Base-by-base conservation (phyloP, 1,284 basidiomycete species). In the Fistulinella staudtii region DNA sequence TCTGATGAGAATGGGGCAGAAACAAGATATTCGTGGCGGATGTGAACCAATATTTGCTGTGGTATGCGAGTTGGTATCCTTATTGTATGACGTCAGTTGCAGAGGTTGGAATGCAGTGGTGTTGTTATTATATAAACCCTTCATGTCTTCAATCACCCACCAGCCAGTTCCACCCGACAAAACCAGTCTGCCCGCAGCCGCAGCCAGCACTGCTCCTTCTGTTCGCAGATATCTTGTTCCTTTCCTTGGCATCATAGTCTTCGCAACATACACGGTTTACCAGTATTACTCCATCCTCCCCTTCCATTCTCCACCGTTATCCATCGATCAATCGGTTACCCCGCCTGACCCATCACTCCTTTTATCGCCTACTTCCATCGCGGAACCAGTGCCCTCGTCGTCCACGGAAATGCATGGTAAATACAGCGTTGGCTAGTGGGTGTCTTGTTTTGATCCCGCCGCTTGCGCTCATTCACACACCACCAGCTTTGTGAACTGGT, bases 351-450 rank as follows among this genome's bases (percentile, higher is more conserved):
- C 39, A 36, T 46, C 49, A 18, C 39, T 35, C 25, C 27, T 40
- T 37, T 50, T 36, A 50, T 36, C 43, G 14, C 48, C 48, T 30
- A 47, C 47, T 24, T 20, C 45, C 11, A 25, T 13, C 18, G 31
- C 15, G 5, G 15, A 28, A 9, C 39, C 53, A 34, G 50, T 47
- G 28, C 31, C 58, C 21, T 45, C 55, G 14, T 36, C 46, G 14
- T 43, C 56, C 23, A n/a, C 30, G 8, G 52, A 49, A 35, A 63
- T 58, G 51, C 56, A 61, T 5, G 79, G 77, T 51, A 88, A 85
- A 63, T 79, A 80, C 54, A 89, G 82, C 50, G 77, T 89, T 56
- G 86, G 83, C 72, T 89, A 89, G 85, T 89, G 56, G 64, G 85
- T 77, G 27, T 50, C 23, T 23, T n/a, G 21, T 5, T 23, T 44